These are phyloP conservation scores for Globisporangium cylindrosporum DNA, from an alignment of 352 stramenopile species.

Conservation along the genomic window DNA sequence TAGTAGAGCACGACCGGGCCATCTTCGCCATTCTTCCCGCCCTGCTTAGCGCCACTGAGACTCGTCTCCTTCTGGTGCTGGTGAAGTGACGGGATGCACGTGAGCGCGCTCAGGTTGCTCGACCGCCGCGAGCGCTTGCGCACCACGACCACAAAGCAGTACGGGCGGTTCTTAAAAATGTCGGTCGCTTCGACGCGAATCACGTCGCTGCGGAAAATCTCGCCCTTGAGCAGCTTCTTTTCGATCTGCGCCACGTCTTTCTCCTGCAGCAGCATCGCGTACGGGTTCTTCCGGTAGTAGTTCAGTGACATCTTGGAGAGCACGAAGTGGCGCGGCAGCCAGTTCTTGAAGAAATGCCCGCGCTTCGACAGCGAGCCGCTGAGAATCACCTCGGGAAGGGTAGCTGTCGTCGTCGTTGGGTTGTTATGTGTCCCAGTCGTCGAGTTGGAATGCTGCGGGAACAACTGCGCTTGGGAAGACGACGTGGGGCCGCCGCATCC, in stretches of 20 bases:
- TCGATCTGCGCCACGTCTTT: slow-evolving; percentile 48
- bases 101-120: slow-evolving; percentile 24
- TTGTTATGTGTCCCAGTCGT: neutral
- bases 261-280: slow-evolving; percentile 17
- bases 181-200: slow-evolving; percentile 59
- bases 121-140: slow-evolving; percentile 51
- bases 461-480: neutral
- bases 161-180: slow-evolving; percentile 57
- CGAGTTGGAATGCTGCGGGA: neutral
- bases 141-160: slow-evolving; percentile 59
- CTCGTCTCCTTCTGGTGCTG: slow-evolving; percentile 51
- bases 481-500: neutral
- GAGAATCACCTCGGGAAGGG: slow-evolving; percentile 41
- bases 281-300: slow-evolving; percentile 76
- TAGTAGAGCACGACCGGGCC: slow-evolving; percentile 62
- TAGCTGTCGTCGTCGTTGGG: neutral
- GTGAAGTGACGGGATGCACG: slow-evolving; percentile 38
- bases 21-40: slow-evolving; percentile 27
- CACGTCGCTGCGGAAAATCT: slow-evolving; percentile 55
- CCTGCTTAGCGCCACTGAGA: slow-evolving; percentile 23
- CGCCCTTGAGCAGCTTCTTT: slow-evolving; percentile 63
- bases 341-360: slow-evolving; percentile 75
- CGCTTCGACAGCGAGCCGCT: slow-evolving; percentile 61
- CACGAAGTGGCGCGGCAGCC: slow-evolving; percentile 65
- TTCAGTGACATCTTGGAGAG: slow-evolving; percentile 53